Base-by-base conservation (phyloP, 1,284 basidiomycete species). In the Phaffia rhodozyma region DNA sequence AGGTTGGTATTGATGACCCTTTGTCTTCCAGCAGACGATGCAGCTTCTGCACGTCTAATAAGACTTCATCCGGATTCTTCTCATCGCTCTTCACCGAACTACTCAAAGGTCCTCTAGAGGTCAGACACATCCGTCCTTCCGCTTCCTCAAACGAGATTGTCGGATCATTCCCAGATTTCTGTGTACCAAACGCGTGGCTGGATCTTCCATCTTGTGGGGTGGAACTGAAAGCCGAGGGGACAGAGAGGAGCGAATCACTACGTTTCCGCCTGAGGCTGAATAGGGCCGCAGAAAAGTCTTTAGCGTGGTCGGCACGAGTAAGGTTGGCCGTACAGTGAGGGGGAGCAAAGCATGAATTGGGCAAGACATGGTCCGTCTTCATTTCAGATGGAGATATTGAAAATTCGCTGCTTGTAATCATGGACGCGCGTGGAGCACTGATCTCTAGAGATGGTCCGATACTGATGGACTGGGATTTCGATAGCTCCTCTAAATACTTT, bases 201-300 rank as follows among this genome's bases (percentile, higher is more conserved):
- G 63, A 50, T 29, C 38, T 47, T 13, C 50, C 30, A 71, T 49
- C 49, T 0, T 49, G 57, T 1, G 56, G 62, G 11, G 67, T 59
- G 3, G 66, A 34, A 7, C 58, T 48, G 1, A 68, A 50, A 2
- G 56, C 5, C 38, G 38, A 43, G 27, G 47, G 21, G 7, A 69
- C 63, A 2, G 67, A 48, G 30, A 72, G 55, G 0, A 69, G 66
- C 1, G 66, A 64, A 25, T 71, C 72, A 21, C 70, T 70, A 6
- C 67, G 67, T 49, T 72, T 72, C 69, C 66, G 27, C 5, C 72
- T 69, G 5, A 74, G 65, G 38, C 66, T 68, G 11, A 72, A 67
- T 38, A 64, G 32, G 18, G 61, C 61, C 1, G 52, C 53, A 13
- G 58, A 60, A 30, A 73, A 50, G 49, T 74, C 73, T 21, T 70